Base-by-base conservation (phyloP, 2,329 filamentous ascomycete genomes). In the Phaeosphaeriaceae sp. region DNA sequence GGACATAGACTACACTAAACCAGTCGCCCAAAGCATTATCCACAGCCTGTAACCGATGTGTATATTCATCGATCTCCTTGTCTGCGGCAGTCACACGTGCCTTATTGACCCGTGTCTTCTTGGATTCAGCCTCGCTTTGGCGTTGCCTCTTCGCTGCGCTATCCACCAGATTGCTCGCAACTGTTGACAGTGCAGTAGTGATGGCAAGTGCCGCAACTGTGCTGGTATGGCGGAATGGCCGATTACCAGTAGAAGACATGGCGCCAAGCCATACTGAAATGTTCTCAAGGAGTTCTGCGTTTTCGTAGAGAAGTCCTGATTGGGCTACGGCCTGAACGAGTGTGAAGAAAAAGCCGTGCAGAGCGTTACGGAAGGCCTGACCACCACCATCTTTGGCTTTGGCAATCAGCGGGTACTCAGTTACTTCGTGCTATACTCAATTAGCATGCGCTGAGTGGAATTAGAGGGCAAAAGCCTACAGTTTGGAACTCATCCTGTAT, bases 141-240 rank as follows among this genome's bases (percentile, higher is more conserved):
- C 92, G 87, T 54, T 89, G 87, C 43, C 87, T 85, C 54, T 87
- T 92, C 15, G 89, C 88, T 48, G 90, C 86, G 47, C 86, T 85
- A 36, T 87, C 82, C 39, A 88, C 85, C 21, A 94, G 81, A 26
- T 87, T 84, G 45, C 83, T 83, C 9, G 88, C 89, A 28, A 93
- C 81, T 38, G 84, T 81, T 56, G 91, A 92, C 20, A 97, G 79
- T 0, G 89, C 85, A 28, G 85, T 90, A 47, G 90, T 87, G 57
- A 96, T 87, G 13, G 90, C 83, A 28, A 97, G 78, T 1, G 90
- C 87, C 18, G 93, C 87, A 0, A 94, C 87, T 1, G 93, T 96
- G 1, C 92, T 89, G 0, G 94, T 99, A 74, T 99, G 94, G 57
- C 94, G 85, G 74, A 99, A 97, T 1, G 94, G 92, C 46, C 94